phyloP scores from a whole-genome alignment of 2,329 filamentous ascomycete species.

The Neonectria faginata region DNA sequence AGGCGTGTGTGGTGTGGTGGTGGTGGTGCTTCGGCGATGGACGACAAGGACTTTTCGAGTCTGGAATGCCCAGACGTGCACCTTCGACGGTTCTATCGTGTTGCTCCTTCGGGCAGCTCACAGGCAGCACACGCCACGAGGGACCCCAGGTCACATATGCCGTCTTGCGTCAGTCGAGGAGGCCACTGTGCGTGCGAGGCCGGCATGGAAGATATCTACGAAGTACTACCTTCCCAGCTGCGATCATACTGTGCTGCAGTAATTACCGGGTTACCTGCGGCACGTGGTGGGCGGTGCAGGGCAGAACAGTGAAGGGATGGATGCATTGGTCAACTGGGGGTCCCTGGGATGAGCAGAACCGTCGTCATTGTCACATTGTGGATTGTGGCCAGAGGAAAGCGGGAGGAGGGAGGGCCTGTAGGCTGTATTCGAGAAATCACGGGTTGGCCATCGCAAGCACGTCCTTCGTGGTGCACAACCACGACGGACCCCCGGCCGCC shows the following conservation, averaged over 20 bases:
- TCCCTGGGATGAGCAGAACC: conserved; percentile 18
- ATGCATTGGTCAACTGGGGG: conserved; percentile 10
- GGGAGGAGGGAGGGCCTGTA: neutral
- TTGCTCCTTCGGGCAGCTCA: conserved; percentile 28
- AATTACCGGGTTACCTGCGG: conserved; percentile 5
- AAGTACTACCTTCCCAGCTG: neutral
- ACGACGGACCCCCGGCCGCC: neutral
- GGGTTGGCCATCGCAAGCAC: conserved; percentile 4
- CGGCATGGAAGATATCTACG: neutral
- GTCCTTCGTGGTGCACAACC: conserved; percentile 3
- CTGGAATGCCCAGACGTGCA: conserved; percentile 26
- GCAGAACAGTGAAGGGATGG: neutral
- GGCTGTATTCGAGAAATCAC: neutral
- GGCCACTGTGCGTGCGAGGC: neutral
- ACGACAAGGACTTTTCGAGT: conserved; percentile 3
- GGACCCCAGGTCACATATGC: neutral
- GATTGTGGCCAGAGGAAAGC: conserved; percentile 7
- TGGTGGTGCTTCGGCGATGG: conserved; percentile 21
- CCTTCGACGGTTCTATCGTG: conserved; percentile 21
- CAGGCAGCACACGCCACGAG: neutral
- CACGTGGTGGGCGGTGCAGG: conserved; percentile 21
- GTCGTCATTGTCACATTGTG: neutral
- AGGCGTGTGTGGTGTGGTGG: conserved; percentile 12
- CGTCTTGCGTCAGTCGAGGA: too few relatives aligned
- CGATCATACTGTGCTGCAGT: neutral